phyloP scores from a whole-genome alignment of 192 early-diverging fungal species.

The Oehlia diaphana region DNA sequence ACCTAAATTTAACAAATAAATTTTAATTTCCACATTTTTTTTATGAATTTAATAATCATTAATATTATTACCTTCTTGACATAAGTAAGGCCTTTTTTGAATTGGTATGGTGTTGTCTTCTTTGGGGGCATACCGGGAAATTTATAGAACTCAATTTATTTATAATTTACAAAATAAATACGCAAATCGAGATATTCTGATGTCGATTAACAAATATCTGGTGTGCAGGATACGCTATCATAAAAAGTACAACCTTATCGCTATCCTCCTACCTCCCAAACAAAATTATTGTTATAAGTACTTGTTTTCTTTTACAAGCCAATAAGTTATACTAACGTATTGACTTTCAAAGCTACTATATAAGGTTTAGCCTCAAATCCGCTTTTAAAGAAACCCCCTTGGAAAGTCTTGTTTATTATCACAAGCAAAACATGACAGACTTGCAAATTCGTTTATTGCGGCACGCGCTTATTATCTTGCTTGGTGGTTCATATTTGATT shows the following conservation, averaged over 20 bases:
- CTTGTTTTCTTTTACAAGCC: no score
- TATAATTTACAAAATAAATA: no score
- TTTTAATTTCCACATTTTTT: background rate
- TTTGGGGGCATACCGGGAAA: background rate
- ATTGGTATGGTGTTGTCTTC: slow-evolving; percentile 3
- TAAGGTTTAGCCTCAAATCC: background rate
- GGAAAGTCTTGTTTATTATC: background rate
- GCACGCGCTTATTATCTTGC: background rate
- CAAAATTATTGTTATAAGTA: no score
- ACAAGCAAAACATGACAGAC: background rate
- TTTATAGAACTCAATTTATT: no score
- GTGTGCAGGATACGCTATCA: no score
- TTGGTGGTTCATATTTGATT: slow-evolving; percentile 1
- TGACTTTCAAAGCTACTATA: background rate
- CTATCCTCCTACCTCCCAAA: no score
- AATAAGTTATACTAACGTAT: background rate
- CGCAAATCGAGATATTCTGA: no score
- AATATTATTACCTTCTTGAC: background rate
- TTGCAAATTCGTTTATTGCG: background rate
- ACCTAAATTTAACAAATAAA: background rate
- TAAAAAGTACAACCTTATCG: no score
- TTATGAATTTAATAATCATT: no score
- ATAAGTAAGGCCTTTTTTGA: background rate
- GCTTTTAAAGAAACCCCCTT: background rate
- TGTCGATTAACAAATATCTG: no score